These are phyloP conservation scores for Boletus semigastroideus DNA, from an alignment of 1,284 basidiomycete genomes.

Conservation along the genomic window DNA sequence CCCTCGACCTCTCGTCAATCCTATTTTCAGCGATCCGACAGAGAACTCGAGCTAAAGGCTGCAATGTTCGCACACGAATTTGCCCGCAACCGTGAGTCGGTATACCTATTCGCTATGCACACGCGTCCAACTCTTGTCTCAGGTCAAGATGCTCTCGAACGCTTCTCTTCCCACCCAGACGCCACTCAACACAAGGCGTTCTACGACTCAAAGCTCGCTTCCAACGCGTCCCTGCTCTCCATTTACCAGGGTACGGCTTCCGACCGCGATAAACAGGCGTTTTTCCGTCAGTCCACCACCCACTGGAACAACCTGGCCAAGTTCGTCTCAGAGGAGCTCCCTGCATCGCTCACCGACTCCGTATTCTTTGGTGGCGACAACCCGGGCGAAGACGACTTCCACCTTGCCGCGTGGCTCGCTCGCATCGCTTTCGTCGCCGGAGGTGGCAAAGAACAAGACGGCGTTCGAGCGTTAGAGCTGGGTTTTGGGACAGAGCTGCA, in stretches of 20 bases:
- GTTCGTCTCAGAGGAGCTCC: conserved; percentile 44
- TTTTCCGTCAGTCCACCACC: conserved; percentile 40
- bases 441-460: conserved; percentile 37
- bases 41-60: conserved; percentile 48
- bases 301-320: conserved; percentile 41
- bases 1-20: not conserved
- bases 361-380: conserved; percentile 48
- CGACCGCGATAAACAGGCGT: conserved; percentile 37
- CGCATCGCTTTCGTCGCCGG: conserved; percentile 41
- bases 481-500: conserved; percentile 41
- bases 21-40: conserved; percentile 44
- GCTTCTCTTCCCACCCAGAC: conserved; percentile 41
- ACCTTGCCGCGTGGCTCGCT: conserved; percentile 52
- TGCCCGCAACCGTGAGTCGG: conserved; percentile 45
- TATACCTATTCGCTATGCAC: conserved; percentile 25
- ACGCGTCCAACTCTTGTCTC: not conserved
- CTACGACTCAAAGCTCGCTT: conserved; percentile 49
- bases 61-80: conserved; percentile 41
- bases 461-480: conserved; percentile 39
- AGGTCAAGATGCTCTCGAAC: conserved; percentile 43
- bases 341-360: conserved; percentile 39
- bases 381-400: conserved; percentile 56
- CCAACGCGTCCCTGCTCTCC: conserved; percentile 47
- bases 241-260: conserved; percentile 43
- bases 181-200: conserved; percentile 49